Percentiles rank a stretch among this genome's conserved stretches.
Conservation (phyloP, 2,329 filamentous ascomycete species). For the Fusarium stilboides region DNA sequence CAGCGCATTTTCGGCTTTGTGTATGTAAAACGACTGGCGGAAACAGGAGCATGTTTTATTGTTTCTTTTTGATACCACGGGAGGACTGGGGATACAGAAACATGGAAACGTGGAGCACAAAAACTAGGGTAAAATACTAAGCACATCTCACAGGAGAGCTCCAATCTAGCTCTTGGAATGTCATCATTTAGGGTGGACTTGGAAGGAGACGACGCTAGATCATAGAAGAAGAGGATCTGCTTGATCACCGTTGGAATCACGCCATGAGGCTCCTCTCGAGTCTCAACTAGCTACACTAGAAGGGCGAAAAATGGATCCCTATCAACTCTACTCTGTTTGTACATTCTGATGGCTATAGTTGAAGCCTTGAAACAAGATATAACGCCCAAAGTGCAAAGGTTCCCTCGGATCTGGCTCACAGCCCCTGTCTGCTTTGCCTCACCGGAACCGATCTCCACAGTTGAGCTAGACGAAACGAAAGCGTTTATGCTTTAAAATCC, state of each 20-base stretch:
- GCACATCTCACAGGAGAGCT: slow-evolving; percentile 13
- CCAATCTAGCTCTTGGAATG: slow-evolving; percentile 17
- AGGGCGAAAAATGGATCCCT: slow-evolving; percentile 35
- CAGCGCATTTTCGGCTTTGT: slow-evolving; percentile 42
- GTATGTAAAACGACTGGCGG: slow-evolving; percentile 29
- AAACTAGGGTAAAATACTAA: slow-evolving; percentile 7
- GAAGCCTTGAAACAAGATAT: slow-evolving; percentile 40
- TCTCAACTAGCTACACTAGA: slow-evolving; percentile 29
- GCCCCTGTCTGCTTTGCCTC: slow-evolving; percentile 41
- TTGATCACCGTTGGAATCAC: slow-evolving; percentile 42
- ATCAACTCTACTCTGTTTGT: slow-evolving; percentile 7
- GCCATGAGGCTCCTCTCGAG: slow-evolving; percentile 41
- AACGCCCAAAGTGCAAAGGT: slow-evolving; percentile 36
- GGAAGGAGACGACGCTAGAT: slow-evolving; percentile 38
- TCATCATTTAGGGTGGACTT: slow-evolving; percentile 31
- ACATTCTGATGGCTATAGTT: slow-evolving; percentile 33
- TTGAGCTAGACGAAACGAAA: slow-evolving; percentile 44
- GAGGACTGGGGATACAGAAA: slow-evolving; percentile 1
- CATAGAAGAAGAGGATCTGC: slow-evolving; percentile 42
- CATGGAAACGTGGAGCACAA: slow-evolving; percentile 20
- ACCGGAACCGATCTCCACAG: slow-evolving; percentile 43
- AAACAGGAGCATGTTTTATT: slow-evolving; percentile 22
- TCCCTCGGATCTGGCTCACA: slow-evolving; percentile 38
- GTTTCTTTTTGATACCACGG: slow-evolving; percentile 17
- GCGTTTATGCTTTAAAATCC: slow-evolving; percentile 38